phyloP scores from a whole-genome alignment of 2,329 filamentous ascomycete species.

The Whalleya microplaca region DNA sequence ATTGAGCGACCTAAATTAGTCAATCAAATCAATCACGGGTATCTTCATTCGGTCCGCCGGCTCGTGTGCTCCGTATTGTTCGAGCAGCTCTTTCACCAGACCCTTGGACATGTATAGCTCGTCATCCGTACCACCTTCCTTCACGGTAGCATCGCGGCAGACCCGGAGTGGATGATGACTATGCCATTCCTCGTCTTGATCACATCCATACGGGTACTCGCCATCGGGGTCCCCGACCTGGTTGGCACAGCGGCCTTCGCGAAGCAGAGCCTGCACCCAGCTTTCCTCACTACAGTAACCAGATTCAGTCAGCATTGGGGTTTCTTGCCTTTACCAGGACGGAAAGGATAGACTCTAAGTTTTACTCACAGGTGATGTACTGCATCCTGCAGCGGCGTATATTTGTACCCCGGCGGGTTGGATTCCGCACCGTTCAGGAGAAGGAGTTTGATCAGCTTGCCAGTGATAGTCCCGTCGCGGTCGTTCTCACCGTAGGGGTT shows the following conservation, averaged over 20 bases:
- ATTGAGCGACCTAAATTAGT: background rate
- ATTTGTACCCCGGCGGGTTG: constrained; percentile 17
- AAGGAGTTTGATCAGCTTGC: constrained; percentile 23
- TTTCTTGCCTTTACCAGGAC: too few relatives aligned
- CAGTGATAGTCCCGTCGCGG: constrained; percentile 13
- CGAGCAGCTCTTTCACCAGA: constrained; percentile 13
- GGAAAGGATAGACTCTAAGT: too few relatives aligned
- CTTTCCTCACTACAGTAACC: too few relatives aligned
- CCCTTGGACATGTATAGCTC: constrained; percentile 8
- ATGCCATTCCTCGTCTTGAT: constrained; percentile 4
- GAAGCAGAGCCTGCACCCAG: constrained; percentile 26
- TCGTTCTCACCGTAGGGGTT: constrained; percentile 5
- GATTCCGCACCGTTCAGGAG: constrained; percentile 26
- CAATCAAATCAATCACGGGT: background rate
- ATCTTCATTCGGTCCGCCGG: background rate
- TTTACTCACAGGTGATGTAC: constrained; percentile 14
- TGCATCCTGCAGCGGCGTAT: constrained; percentile 27
- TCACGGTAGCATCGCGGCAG: constrained; percentile 6
- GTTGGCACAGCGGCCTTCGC: constrained; percentile 19
- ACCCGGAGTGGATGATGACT: constrained; percentile 19
- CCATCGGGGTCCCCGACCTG: constrained; percentile 17
- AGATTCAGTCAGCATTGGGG: too few relatives aligned
- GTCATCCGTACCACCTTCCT: constrained; percentile 3
- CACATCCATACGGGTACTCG: constrained; percentile 10
- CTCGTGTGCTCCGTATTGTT: constrained; percentile 16